phyloP scores from a whole-genome alignment of 2,329 filamentous ascomycete species.

The Pestalotiopsis fici region DNA sequence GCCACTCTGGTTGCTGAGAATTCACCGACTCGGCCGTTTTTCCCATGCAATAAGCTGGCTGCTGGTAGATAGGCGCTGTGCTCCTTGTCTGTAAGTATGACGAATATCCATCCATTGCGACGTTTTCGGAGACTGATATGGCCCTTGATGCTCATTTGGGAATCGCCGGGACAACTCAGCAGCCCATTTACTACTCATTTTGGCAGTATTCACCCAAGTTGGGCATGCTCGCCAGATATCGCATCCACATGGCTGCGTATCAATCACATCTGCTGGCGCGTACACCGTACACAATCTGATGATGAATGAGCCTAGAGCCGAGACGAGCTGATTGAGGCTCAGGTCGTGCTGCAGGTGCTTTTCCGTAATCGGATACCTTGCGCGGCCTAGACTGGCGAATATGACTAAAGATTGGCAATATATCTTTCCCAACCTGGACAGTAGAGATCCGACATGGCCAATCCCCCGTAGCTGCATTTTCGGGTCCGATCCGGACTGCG shows the following conservation, averaged over 20 bases:
- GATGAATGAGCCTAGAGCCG: background rate
- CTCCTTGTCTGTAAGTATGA: background rate
- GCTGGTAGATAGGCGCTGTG: background rate
- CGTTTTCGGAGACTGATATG: background rate
- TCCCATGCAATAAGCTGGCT: background rate
- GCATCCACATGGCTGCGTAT: background rate
- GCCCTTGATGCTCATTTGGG: background rate
- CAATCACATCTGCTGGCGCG: background rate
- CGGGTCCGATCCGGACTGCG: background rate
- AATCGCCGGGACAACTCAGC: background rate
- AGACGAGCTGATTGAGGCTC: background rate
- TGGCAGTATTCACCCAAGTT: background rate
- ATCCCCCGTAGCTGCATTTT: background rate
- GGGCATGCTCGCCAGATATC: background rate
- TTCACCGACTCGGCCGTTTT: background rate
- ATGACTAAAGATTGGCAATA: background rate
- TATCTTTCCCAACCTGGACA: background rate
- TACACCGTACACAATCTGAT: background rate
- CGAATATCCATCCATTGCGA: background rate
- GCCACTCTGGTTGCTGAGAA: background rate
- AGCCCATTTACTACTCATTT: background rate
- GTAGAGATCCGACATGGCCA: background rate
- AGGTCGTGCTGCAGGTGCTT: background rate
- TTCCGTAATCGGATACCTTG: background rate
- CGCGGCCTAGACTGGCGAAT: background rate